phyloP scores from a whole-genome alignment of 2,329 filamentous ascomycete species.

The Talaromyces funiculosus region DNA sequence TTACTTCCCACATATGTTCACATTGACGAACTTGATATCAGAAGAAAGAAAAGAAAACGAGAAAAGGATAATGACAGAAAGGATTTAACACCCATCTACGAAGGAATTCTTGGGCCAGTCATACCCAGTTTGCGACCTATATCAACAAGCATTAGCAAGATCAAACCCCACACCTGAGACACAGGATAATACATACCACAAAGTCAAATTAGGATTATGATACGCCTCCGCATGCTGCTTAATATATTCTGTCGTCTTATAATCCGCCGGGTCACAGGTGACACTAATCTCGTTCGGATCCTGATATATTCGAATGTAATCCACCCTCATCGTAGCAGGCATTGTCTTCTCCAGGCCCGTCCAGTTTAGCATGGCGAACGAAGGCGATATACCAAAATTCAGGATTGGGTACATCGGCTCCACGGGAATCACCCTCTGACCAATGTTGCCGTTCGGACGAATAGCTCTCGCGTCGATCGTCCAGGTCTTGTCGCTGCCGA shows the following conservation, averaged over 20 bases:
- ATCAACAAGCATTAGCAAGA: neutral
- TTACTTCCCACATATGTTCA: neutral
- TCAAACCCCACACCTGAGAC: neutral
- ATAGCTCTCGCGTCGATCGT: conserved; percentile 55
- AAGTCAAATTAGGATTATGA: conserved; percentile 58
- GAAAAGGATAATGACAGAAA: neutral
- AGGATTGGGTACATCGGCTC: conserved; percentile 63
- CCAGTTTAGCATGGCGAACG: conserved; percentile 58
- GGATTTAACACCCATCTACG: conserved; percentile 51
- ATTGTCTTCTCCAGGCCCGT: conserved; percentile 51
- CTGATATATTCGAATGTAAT: conserved; percentile 68
- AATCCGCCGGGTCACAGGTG: conserved; percentile 64
- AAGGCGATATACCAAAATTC: conserved; percentile 66
- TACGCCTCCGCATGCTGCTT: conserved; percentile 56
- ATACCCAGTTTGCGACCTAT: conserved; percentile 45
- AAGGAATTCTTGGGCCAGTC: conserved; percentile 58
- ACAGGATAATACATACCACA: conserved; percentile 45
- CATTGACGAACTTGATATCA: neutral
- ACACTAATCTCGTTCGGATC: conserved; percentile 52
- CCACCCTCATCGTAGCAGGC: conserved; percentile 61
- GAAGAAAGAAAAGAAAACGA: neutral
- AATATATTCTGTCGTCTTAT: conserved; percentile 64
- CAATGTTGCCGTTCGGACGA: conserved; percentile 65
- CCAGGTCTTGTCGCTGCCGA: conserved; percentile 61
- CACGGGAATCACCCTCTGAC: conserved; percentile 58